Percentiles rank a stretch among this genome's conserved stretches.
Conservation (phyloP, 768 basidiomycete genomes). For the Hemileccinum rubropunctum region DNA sequence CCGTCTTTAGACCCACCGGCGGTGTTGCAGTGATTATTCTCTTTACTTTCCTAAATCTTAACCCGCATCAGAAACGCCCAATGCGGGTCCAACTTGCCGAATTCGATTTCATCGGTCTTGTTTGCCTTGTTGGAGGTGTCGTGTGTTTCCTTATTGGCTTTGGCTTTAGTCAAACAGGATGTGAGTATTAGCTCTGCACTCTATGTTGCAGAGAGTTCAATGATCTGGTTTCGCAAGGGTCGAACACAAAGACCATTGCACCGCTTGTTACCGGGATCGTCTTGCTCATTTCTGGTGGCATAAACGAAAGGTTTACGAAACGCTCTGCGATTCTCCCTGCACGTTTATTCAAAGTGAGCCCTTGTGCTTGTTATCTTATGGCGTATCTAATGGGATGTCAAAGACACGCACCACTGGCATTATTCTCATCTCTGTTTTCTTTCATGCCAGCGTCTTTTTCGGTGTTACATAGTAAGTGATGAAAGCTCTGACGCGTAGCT, state of each 20-base stretch:
- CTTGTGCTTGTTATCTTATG: neutral
- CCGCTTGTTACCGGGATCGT: constrained; percentile 58
- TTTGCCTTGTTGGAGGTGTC: constrained; percentile 62
- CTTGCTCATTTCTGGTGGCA: constrained; percentile 46
- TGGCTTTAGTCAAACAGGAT: constrained; percentile 63
- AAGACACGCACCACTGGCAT: constrained; percentile 73
- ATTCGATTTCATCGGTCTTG: constrained; percentile 72
- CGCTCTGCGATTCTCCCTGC: constrained; percentile 73
- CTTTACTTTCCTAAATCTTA: constrained; percentile 77
- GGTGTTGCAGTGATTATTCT: constrained; percentile 59
- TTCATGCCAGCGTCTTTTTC: constrained; percentile 68
- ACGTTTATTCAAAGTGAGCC: constrained; percentile 62
- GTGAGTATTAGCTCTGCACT: constrained; percentile 38
- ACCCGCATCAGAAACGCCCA: constrained; percentile 62
- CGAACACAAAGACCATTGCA: constrained; percentile 54
- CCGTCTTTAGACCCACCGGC: constrained; percentile 60
- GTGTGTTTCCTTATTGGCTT: constrained; percentile 70
- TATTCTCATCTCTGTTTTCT: constrained; percentile 53
- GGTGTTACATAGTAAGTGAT: constrained; percentile 31
- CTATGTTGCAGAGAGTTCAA: neutral
- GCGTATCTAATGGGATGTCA: neutral
- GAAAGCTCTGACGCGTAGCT: neutral
- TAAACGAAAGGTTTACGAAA: constrained; percentile 61
- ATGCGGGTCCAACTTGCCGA: constrained; percentile 56
- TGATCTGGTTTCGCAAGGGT: constrained; percentile 41